Percentiles rank a stretch among this genome's conserved stretches.
These are phyloP conservation scores for Lactifluus volemus DNA, from an alignment of 768 basidiomycete species.

Conservation along the genomic window DNA sequence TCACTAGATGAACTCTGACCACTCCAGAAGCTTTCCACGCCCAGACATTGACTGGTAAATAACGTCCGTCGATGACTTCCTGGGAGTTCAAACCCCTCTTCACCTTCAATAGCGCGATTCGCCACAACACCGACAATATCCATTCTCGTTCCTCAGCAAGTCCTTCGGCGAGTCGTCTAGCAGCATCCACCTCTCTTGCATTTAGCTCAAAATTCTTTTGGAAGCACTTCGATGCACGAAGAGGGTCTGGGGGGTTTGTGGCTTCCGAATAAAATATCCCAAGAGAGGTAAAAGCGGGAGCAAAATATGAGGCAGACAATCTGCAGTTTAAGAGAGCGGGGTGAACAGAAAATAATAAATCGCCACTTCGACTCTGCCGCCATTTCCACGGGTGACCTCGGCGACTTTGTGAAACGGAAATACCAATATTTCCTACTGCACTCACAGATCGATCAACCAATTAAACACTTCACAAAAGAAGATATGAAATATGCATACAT, in stretches of 20 bases:
- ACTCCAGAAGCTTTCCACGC: slow-evolving; percentile 96
- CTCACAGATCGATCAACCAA: too few relatives aligned
- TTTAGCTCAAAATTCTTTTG: slow-evolving; percentile 98
- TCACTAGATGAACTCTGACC: slow-evolving; percentile 83
- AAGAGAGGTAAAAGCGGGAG: slow-evolving; percentile 89
- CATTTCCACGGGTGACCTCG: too few relatives aligned
- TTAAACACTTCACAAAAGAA: too few relatives aligned
- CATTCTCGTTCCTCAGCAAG: slow-evolving; percentile 93
- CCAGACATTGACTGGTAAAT: slow-evolving; percentile 81
- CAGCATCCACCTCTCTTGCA: slow-evolving; percentile 78
- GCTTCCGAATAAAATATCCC: slow-evolving; percentile 81
- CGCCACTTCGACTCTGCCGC: too few relatives aligned
- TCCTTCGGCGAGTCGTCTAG: slow-evolving; percentile 71
- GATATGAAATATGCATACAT: too few relatives aligned
- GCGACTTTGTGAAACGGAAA: too few relatives aligned
- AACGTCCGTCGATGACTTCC: slow-evolving; percentile 36
- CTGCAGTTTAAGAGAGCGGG: too few relatives aligned
- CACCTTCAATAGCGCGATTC: slow-evolving; percentile 84
- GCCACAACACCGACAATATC: slow-evolving; percentile 94
- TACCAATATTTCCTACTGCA: too few relatives aligned
- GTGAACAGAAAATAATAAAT: too few relatives aligned
- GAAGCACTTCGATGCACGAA: slow-evolving; percentile 88
- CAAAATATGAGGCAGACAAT: slow-evolving; percentile 65
- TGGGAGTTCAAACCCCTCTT: slow-evolving; percentile 58
- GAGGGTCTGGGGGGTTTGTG: slow-evolving; percentile 64